Conservation (phyloP, 192 early-diverging fungal species). For the Coemansia sp. region DNA sequence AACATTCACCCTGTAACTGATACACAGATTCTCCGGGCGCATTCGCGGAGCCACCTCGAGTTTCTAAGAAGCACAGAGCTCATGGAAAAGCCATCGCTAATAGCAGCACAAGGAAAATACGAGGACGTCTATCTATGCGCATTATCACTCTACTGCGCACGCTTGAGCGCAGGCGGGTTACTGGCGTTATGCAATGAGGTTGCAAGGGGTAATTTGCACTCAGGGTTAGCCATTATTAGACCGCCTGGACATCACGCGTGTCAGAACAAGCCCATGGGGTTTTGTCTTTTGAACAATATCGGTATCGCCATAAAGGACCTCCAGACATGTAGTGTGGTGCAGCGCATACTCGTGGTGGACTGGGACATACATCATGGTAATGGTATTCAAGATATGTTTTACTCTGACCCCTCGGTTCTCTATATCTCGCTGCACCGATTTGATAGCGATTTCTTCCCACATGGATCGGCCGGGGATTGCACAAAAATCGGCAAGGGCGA, state of each 20-base stretch:
- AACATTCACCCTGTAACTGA: slow-evolving; percentile 16
- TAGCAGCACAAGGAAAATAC: slow-evolving; percentile 49
- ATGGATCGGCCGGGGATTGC: slow-evolving; percentile 59
- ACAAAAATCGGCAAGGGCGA: slow-evolving; percentile 65
- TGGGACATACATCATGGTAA: slow-evolving; percentile 98
- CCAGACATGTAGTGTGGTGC: slow-evolving; percentile 50
- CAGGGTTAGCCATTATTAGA: slow-evolving; percentile 87
- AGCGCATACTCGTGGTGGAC: slow-evolving; percentile 82
- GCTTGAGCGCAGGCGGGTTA: slow-evolving; percentile 77
- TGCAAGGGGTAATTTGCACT: slow-evolving; percentile 62
- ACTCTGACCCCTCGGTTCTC: slow-evolving; percentile 75
- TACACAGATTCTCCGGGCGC: slow-evolving; percentile 57
- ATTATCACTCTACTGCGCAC: slow-evolving; percentile 65
- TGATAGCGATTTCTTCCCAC: slow-evolving; percentile 84
- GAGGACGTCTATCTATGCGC: slow-evolving; percentile 77
- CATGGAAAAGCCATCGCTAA: slow-evolving; percentile 54
- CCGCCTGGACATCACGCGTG: slow-evolving; percentile 97
- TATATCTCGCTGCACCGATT: slow-evolving; percentile 90
- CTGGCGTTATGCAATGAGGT: slow-evolving; percentile 77
- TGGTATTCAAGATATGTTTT: slow-evolving; percentile 87
- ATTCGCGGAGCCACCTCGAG: slow-evolving; percentile 56
- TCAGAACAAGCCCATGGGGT: slow-evolving; percentile 74
- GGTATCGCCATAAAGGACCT: slow-evolving; percentile 78
- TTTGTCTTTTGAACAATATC: slow-evolving; percentile 90
- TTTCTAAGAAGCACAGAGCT: slow-evolving; percentile 52